phyloP scores from a whole-genome alignment of 495 filamentous ascomycete genomes.

The Choiromyces venosus region DNA sequence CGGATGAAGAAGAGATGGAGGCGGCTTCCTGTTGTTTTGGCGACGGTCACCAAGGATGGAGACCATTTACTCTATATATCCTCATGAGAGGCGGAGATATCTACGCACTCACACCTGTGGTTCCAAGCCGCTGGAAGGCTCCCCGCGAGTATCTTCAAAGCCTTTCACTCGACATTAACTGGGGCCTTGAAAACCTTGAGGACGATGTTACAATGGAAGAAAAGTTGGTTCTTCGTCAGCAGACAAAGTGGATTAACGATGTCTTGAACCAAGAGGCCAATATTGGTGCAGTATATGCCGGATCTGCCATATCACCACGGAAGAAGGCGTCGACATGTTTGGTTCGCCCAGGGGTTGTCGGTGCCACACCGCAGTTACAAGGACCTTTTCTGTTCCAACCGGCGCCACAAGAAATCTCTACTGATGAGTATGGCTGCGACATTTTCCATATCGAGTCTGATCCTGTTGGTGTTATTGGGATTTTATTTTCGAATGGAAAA shows the following conservation, averaged over 20 bases:
- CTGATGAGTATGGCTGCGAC: conserved; percentile 38
- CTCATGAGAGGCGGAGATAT: conserved; percentile 42
- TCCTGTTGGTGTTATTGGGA: conserved; percentile 30
- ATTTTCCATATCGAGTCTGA: conserved; percentile 40
- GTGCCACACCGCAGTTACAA: conserved; percentile 31
- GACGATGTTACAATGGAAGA: conserved; percentile 27
- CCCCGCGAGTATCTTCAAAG: conserved; percentile 35
- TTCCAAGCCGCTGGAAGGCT: conserved; percentile 39
- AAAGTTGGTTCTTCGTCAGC: conserved; percentile 31
- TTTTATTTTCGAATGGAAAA: conserved; percentile 39
- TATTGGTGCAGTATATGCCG: conserved; percentile 9
- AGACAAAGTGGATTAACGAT: conserved; percentile 42
- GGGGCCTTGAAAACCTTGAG: conserved; percentile 29
- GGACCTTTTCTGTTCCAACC: conserved; percentile 41
- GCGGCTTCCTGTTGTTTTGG: conserved; percentile 41
- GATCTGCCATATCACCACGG: conserved; percentile 13
- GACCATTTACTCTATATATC: conserved; percentile 41
- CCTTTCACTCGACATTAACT: conserved; percentile 38
- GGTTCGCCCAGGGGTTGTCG: conserved; percentile 26
- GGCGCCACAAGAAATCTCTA: conserved; percentile 29
- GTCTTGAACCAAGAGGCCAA: conserved; percentile 34
- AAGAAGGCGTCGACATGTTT: conserved; percentile 31
- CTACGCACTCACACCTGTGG: conserved; percentile 37
- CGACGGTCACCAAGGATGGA: conserved; percentile 32
- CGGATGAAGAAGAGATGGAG: conserved; percentile 35